A percentile compares a stretch with the other conserved stretches of the same genome.
Evolutionary conservation across 2,329 filamentous ascomycete species (phyloP).

Genomic region (Colletotrichum destructivum): DNA sequence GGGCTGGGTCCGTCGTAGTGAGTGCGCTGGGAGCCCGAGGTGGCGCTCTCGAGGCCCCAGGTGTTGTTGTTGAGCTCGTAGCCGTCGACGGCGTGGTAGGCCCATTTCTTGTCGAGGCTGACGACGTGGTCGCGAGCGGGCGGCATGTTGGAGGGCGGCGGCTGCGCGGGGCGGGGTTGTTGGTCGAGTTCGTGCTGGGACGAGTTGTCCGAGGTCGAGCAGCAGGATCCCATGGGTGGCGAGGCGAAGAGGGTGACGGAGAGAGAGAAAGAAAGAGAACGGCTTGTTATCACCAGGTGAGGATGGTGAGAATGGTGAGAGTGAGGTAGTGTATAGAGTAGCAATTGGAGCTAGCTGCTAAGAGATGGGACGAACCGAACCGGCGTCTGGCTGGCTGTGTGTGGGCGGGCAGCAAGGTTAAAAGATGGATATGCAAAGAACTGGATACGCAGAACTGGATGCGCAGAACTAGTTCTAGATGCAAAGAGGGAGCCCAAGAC

Average conservation of each 20-base stretch:
- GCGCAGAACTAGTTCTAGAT: neutral
- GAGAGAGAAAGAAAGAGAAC: neutral
- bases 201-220: conserved; percentile 23
- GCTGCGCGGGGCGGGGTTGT: conserved; percentile 15
- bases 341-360: neutral
- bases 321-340: neutral
- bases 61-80: conserved; percentile 59
- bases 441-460: neutral
- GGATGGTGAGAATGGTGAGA: too few species aligned
- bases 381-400: neutral
- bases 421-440: neutral
- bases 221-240: conserved; percentile 22
- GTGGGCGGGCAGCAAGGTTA: conserved; percentile 5
- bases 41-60: conserved; percentile 55
- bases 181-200: conserved; percentile 17
- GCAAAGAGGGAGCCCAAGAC: too few species aligned
- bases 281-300: too few species aligned
- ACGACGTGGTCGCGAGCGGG: conserved; percentile 29
- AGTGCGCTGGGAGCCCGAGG: conserved; percentile 60
- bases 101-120: conserved; percentile 49
- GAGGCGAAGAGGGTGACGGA: neutral
- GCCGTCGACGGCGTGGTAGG: conserved; percentile 49
- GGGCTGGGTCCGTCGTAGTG: conserved; percentile 53
- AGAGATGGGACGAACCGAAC: neutral
- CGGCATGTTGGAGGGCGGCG: conserved; percentile 43